Evolutionary conservation across 148 eudicot genomes (phyloP).

Genomic region (Linanthus parryae): DNA sequence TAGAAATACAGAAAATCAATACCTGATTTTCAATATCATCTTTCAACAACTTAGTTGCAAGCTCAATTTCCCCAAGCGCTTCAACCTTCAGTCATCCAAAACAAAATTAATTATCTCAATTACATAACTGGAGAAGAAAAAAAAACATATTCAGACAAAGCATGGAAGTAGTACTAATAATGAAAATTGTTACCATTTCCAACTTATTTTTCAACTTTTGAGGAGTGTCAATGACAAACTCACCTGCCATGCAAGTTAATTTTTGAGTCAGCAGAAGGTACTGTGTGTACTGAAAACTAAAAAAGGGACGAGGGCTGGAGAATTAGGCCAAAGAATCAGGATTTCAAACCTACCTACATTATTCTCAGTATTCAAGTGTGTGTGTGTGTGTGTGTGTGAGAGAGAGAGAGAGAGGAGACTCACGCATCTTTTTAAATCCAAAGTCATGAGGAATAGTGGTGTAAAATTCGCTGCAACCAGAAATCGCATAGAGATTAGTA

Average conservation of each 20-base stretch:
- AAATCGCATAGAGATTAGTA: background rate
- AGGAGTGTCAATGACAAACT: constrained; percentile 93
- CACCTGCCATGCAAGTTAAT: constrained; percentile 52
- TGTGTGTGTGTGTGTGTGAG: too few species aligned
- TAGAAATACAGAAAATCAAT: too few species aligned
- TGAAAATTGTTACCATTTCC: constrained; percentile 71
- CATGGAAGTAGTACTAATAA: background rate
- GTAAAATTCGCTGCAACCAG: constrained; percentile 79
- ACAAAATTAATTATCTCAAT: constrained; percentile 3
- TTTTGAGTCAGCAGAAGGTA: background rate
- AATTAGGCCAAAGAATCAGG: background rate
- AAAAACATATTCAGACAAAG: background rate
- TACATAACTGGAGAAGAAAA: background rate
- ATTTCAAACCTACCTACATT: background rate
- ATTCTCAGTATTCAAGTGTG: background rate
- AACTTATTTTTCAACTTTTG: constrained; percentile 80
- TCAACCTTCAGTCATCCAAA: constrained; percentile 56
- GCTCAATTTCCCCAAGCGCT: constrained; percentile 92
- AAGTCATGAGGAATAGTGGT: constrained; percentile 94
- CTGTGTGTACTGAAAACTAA: background rate
- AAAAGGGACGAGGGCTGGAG: background rate
- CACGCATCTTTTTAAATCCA: constrained; percentile 93
- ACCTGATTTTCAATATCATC: constrained; percentile 57
- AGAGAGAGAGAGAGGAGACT: constrained; percentile 26
- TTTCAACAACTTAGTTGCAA: constrained; percentile 78